These are phyloP conservation scores for Starmerella riodocensis DNA, from an alignment of 805 yeast species.

Conservation along the genomic window DNA sequence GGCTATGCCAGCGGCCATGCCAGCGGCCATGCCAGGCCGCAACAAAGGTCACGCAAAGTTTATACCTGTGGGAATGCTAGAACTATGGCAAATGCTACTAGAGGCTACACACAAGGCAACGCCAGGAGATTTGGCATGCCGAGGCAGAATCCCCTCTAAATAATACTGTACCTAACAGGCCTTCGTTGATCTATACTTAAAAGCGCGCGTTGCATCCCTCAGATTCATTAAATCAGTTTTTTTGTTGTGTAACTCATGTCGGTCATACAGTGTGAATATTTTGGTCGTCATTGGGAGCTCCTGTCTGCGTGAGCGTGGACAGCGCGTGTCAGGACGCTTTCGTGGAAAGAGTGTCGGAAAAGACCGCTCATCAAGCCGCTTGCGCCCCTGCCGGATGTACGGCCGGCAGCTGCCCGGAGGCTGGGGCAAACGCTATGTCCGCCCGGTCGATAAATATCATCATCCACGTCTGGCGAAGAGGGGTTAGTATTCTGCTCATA, in stretches of 20 bases:
- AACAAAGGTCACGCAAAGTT: too few species aligned
- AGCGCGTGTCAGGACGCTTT: slow-evolving; percentile 8
- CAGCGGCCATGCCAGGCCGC: too few species aligned
- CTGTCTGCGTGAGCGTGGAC: not conserved
- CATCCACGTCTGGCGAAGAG: slow-evolving; percentile 23
- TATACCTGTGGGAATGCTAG: too few species aligned
- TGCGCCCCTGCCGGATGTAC: slow-evolving; percentile 23
- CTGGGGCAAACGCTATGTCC: slow-evolving; percentile 24
- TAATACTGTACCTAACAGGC: too few species aligned
- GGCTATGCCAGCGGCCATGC: too few species aligned
- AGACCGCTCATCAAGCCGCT: slow-evolving; percentile 21
- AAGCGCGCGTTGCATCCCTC: slow-evolving; percentile 16
- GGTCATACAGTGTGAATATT: slow-evolving; percentile 30
- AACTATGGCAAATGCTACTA: too few species aligned
- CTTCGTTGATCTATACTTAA: too few species aligned
- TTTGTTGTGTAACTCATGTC: slow-evolving; percentile 22
- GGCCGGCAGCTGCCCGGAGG: slow-evolving; percentile 20
- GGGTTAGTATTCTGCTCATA: slow-evolving; percentile 24
- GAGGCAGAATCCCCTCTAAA: too few species aligned
- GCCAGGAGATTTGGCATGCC: too few species aligned
- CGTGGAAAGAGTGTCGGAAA: slow-evolving; percentile 17
- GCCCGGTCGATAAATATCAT: slow-evolving; percentile 31
- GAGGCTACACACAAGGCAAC: too few species aligned
- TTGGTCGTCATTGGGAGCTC: slow-evolving; percentile 24
- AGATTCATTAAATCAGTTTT: slow-evolving; percentile 30